Percentiles rank a stretch among this genome's conserved stretches.
Evolutionary conservation across 2,329 filamentous ascomycete species (phyloP).

Genomic region (Colletotrichum falcatum): DNA sequence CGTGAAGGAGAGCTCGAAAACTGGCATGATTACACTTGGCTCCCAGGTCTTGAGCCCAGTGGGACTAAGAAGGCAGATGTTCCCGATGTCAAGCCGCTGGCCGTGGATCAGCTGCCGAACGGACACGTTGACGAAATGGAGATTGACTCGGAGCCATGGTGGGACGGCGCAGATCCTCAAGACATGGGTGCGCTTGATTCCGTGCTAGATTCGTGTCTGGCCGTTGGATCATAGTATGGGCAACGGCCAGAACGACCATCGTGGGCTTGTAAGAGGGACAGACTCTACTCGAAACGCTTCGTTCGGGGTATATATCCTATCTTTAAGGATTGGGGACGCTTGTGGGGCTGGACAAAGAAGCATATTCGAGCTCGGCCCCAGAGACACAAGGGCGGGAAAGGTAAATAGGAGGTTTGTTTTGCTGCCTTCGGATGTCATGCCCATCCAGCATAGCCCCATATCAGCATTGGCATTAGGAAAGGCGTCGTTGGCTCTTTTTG

Average conservation of each 20-base stretch:
- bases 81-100: constrained; percentile 49
- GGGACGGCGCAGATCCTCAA: constrained; percentile 69
- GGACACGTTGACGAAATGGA: constrained; percentile 70
- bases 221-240: constrained; percentile 53
- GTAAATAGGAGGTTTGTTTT: constrained; percentile 4
- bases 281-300: constrained; percentile 31
- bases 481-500: constrained; percentile 27
- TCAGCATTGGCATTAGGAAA: constrained; percentile 36
- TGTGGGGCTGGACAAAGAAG: constrained; percentile 33
- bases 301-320: constrained; percentile 20
- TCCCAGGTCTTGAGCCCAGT: constrained; percentile 48
- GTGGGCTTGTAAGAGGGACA: constrained; percentile 21
- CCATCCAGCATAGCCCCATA: constrained; percentile 18
- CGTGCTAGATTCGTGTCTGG: constrained; percentile 68
- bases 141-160: constrained; percentile 66
- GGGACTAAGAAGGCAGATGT: constrained; percentile 40
- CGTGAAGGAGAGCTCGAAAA: constrained; percentile 81
- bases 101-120: constrained; percentile 56
- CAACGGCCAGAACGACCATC: constrained; percentile 8
- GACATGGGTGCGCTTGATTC: constrained; percentile 66
- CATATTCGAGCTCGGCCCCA: neutral
- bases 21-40: constrained; percentile 70
- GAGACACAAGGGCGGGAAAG: neutral
- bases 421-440: neutral
- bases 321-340: constrained; percentile 18